Evolutionary conservation across 306 rosid genomes (phyloP).

Genomic region (Begonia peltatifolia): DNA sequence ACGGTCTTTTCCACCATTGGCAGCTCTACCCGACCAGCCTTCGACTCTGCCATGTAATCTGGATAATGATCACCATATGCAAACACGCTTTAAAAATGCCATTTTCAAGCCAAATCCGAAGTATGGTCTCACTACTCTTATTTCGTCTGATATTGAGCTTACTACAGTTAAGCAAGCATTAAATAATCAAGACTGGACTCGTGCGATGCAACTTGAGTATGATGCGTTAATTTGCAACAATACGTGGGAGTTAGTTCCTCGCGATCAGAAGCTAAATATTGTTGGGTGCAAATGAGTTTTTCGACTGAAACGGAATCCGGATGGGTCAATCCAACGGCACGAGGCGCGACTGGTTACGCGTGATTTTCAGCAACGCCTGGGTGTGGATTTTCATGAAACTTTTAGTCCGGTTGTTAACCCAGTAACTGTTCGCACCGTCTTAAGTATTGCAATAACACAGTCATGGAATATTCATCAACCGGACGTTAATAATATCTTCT

Average conservation of each 20-base stretch:
- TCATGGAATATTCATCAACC: not conserved
- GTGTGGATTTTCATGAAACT: no score
- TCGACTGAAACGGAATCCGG: not conserved
- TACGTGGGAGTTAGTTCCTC: slow-evolving; percentile 2
- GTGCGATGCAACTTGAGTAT: not conserved
- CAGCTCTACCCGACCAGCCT: no score
- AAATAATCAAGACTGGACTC: not conserved
- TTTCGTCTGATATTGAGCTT: no score
- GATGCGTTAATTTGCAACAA: no score
- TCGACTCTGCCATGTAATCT: no score
- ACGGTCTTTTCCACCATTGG: no score
- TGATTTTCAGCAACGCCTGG: no score
- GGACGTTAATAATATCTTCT: not conserved
- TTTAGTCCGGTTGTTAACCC: not conserved
- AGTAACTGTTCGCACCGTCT: not conserved
- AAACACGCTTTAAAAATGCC: no score
- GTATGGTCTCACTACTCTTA: no score
- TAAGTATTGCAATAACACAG: not conserved
- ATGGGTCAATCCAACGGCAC: not conserved
- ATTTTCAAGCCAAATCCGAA: no score
- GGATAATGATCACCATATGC: no score
- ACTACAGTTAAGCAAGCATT: no score
- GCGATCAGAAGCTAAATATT: not conserved
- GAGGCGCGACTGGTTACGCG: not conserved
- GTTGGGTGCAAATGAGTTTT: slow-evolving; percentile 7